Base-by-base conservation (phyloP, 495 filamentous ascomycete genomes). In the Penicillium herquei region DNA sequence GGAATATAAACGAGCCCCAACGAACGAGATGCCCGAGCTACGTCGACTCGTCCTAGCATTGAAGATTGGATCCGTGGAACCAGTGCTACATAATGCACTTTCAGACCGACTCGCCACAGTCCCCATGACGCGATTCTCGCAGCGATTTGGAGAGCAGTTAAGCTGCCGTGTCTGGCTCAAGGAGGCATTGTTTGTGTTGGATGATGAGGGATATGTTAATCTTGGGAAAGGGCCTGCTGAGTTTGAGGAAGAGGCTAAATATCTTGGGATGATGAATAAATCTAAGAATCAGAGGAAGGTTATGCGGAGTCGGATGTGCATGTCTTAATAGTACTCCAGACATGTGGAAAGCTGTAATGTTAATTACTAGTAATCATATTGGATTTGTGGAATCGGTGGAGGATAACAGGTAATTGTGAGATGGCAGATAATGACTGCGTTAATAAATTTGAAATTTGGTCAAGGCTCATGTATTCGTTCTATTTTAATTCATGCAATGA, bases 201-300 rank as follows among this genome's bases (percentile, higher is more conserved):
- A 68, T 49, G 62, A 66, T 18, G 62, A 68, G 41, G 64, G 65
- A 2, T 70, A 63, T 52, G 37, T 70, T 7, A 50, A 55, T 40
- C 53, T 66, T 7, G 26, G 26, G 1, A 45, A 42, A 49, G 55
- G 39, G n/a, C 50, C 61, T 3, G 12, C 30, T 7, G 49, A 61
- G 14, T 56, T 66, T 35, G 68, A 68, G 50, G 53, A 54, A 13
- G 60, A 70, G 37, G 68, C 63, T 2, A 62, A 18, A 14, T 32
- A 51, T 17, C 26, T 49, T 26, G 67, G 51, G 4, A 66, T 63
- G 45, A 2, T 55, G 6, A 56, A 58, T 41, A 66, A 61, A 55
- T 61, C 52, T 42, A 56, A 55, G 17, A 6, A 17, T 7, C 14
- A 48, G 18, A 35, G 56, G 35, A 52, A 46, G 18, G 48, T 51